Percentiles rank a stretch among this genome's conserved stretches.
These are phyloP conservation scores for Aspergillus aculeatus DNA, from an alignment of 2,329 filamentous ascomycete species.

Conservation along the genomic window DNA sequence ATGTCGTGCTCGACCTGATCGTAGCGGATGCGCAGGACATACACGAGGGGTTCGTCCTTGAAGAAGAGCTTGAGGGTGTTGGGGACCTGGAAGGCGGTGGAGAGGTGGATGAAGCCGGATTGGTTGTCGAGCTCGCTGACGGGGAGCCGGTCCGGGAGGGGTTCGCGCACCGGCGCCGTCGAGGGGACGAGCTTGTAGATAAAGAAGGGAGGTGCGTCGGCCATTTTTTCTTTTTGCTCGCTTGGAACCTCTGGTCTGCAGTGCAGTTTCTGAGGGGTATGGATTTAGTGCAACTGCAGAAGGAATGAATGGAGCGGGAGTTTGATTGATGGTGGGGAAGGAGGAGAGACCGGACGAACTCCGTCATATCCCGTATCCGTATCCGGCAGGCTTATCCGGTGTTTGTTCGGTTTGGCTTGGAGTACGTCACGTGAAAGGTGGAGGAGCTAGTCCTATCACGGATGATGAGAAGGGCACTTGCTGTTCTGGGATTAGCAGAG, in stretches of 20 bases:
- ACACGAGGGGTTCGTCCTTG: conserved; percentile 37
- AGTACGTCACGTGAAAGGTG: rapidly evolving
- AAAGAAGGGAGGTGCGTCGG: conserved; percentile 29
- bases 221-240: conserved; percentile 18
- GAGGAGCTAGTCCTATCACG: background rate
- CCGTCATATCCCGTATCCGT: background rate
- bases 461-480: background rate
- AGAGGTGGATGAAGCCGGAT: conserved; percentile 42
- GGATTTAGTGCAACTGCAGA: background rate
- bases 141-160: conserved; percentile 36
- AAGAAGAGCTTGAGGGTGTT: conserved; percentile 41
- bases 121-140: conserved; percentile 38
- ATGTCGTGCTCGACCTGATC: conserved; percentile 28
- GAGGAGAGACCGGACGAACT: background rate
- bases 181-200: conserved; percentile 43
- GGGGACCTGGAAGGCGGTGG: conserved; percentile 38
- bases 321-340: background rate
- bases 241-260: background rate
- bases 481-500: background rate
- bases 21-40: conserved; percentile 39
- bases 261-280: no score
- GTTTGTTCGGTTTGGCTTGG: background rate
- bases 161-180: conserved; percentile 33
- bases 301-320: background rate
- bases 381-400: background rate